Evolutionary conservation across 148 eudicot species (phyloP), one percentile per base, ranked within the genome.

Genomic region (Camellia sinensis): DNA sequence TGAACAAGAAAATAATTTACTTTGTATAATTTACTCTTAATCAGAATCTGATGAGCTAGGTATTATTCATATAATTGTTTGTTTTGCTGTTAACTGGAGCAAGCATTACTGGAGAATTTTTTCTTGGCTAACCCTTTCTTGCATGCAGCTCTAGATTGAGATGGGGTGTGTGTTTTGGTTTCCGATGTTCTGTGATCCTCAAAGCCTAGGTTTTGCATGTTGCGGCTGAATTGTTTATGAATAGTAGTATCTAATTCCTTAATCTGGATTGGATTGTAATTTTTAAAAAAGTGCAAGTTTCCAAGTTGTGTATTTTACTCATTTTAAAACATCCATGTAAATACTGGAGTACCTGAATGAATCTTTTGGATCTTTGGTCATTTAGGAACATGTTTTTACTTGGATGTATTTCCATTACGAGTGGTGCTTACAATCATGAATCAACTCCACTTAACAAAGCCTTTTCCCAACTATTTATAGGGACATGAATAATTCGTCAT

Each of bases 401-500:
- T 48, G 40, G 74, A 71, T 46, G 74, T 48, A 50, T 50, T 71
- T 71, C 56, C 57, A 4, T 29, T 56, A 48, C 57, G 6, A 69
- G 50, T 48, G 40, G 45, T 2, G 14, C 56, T 46, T 68, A 43
- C 48, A 41, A 15, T 4, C 46, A 68, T 41, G 48, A 0, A 1
- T 68, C 71, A 43, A 17, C 53, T 45, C 73, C 43, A 41, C 73
- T 70, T 45, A 18, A 19, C n/a, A 45, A 70, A 70, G 52, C 73
- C 22, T 0, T 70, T 29, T 70, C 48, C 73, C 54, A 70, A 44
- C 14, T 70, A 46, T 70, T 44, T 45, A 44, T 29, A 48, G 74
- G 29, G 29, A 29, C 29, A 29, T 56, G 11, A 56, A 9, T 56
- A 56, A 7, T 56, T 46, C 7, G 50, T 7, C 50, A 46, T 46